These are phyloP conservation scores for Nicotiana benthamiana DNA, from an alignment of 257 asterid species.

Conservation along the genomic window DNA sequence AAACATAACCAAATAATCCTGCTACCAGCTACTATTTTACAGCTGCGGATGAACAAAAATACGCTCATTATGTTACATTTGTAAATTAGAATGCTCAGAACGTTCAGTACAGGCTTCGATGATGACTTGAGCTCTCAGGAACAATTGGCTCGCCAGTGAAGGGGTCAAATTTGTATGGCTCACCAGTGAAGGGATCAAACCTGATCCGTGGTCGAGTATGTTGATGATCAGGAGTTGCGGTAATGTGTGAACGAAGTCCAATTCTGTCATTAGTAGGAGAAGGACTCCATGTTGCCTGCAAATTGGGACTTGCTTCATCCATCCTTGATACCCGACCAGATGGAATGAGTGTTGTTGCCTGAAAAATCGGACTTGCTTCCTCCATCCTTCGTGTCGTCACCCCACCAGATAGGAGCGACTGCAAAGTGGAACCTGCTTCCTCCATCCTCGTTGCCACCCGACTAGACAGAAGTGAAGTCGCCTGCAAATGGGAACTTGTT, in stretches of 20 bases:
- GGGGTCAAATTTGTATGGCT: slow-evolving; percentile 89
- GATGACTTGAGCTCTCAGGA: slow-evolving; percentile 23
- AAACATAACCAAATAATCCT: neutral
- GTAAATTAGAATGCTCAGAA: neutral
- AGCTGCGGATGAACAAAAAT: neutral
- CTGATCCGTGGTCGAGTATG: slow-evolving; percentile 49
- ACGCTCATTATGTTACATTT: neutral
- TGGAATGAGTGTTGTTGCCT: neutral
- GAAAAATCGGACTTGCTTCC: slow-evolving; percentile 4
- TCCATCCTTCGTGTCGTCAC: neutral
- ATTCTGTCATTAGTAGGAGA: slow-evolving; percentile 26
- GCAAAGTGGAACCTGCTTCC: slow-evolving; percentile 1
- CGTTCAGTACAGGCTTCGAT: neutral
- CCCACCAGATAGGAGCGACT: neutral
- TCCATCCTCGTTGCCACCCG: slow-evolving; percentile 25
- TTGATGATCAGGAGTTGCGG: slow-evolving; percentile 22
- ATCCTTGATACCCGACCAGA: neutral
- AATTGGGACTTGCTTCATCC: slow-evolving; percentile 24
- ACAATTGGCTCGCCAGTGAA: slow-evolving; percentile 83
- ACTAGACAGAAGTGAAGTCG: neutral
- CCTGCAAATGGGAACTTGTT: slow-evolving; percentile 13
- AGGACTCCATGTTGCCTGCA: slow-evolving; percentile 26
- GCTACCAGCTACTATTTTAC: neutral
- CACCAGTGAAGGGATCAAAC: slow-evolving; percentile 80
- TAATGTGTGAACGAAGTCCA: slow-evolving; percentile 14